Evolutionary conservation across 768 basidiomycete genomes (phyloP), one percentile per base, ranked within the genome.

Genomic region (Lentinula edodes): DNA sequence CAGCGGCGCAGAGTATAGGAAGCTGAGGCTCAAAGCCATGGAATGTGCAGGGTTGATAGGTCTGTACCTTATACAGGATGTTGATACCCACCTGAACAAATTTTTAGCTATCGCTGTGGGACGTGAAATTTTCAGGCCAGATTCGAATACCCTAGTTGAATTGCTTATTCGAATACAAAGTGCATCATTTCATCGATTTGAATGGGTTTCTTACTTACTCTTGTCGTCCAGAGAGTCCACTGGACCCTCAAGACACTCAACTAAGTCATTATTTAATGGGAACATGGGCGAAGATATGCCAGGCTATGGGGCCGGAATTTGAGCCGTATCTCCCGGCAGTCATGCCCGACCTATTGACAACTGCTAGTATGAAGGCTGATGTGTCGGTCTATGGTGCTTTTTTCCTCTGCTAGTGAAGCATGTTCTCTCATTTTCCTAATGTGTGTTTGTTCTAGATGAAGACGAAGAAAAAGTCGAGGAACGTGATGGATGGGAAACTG

Each of bases 281-380:
- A 46, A 95, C 92, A 0, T 95, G 92, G 92, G 89, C 90, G 2
- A 94, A 91, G 67, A 81, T 95, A 0, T 93, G 91, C 69, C 91
- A 93, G 64, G 90, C 91, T 0, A 81, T 95, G 67, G 89, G 89
- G 0, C 77, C 82, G 10, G 90, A 94, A 68, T 96, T 95, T 63
- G 91, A 90, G 68, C 91, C 91, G 0, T 95, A 91, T 70, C 80
- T 95, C 2, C 87, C 88, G 0, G 81, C 89, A 15, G 93, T 95
- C 2, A 92, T 95, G 85, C 91, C 93, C 0, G 80, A 84, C 0
- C 72, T 95, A 10, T 76, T 95, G 23, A 78, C 82, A 5, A 84
- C 89, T 0, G 94, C 94, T 3, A 81, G 86, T 35, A 84, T 86
- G n/a, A 92, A 92, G 72, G 86, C 89, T 0, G 90, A 93, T 65